Base-by-base conservation (phyloP, 78 protist species). In the Diacronema lutheri region DNA sequence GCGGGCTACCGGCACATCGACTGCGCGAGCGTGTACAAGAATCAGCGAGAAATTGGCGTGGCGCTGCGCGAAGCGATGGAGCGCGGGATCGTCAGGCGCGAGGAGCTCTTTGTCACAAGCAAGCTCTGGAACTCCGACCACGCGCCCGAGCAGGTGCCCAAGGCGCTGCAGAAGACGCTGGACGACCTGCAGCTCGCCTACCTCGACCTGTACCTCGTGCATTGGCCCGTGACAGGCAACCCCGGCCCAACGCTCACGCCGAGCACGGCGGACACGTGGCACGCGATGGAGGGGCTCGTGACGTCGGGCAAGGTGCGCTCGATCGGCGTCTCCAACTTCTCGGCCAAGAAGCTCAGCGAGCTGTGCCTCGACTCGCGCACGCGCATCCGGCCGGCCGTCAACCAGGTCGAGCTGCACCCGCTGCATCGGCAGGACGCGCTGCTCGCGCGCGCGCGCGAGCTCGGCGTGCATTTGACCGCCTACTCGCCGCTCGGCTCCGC, bases 1-100 rank as follows among this genome's bases (percentile, higher is more conserved):
- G 3, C 50, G 50, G 97, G 94, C 56, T 94, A 86, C 83, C 81
- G 92, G 40, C 95, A 86, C 74, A 77, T 94, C 40, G 97, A 94
- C 87, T 73, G 93, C 55, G 95, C 97, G 41, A 37, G 58, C 21
- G 26, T 38, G 29, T 94, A 94, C 71, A 13, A 40, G 57, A 93
- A 93, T 68, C 94, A 93, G 64, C 62, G 25, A 23, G 94, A 86
- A 55, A 88, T 93, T 71, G 97, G 97, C 12, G 76, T 33, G 56
- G 94, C 90, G 19, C 31, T 92, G 11, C 14, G 19, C 35, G 37
- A 58, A 23, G 57, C 40, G 29, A 71, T 91, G 60, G 83, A 56
- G n/a, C 85, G 62, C 7, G 85, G 86, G 20, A 33, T 23, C 33
- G 80, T 90, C 16, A 25, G 60, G 37, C 90, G 94, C 31, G 93